Conservation (phyloP, 1,284 basidiomycete species). For the Leccinum holopus region DNA sequence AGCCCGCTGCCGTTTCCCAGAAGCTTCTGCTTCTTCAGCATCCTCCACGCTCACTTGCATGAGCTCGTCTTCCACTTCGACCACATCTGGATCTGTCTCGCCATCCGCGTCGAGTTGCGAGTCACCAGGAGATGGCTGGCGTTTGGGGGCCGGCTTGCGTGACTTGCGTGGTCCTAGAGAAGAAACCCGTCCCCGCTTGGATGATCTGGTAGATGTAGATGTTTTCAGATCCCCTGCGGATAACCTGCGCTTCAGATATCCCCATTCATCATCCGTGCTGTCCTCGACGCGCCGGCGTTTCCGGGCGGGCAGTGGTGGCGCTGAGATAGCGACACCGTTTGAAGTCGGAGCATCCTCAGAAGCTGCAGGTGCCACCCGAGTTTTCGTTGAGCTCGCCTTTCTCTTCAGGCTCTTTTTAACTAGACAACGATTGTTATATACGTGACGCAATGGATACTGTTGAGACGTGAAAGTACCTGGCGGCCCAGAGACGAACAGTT, state of each 20-base stretch:
- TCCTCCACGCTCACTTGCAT: slow-evolving; percentile 30
- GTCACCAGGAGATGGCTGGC: slow-evolving; percentile 28
- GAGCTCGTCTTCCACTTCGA: slow-evolving; percentile 35
- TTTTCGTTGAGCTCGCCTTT: slow-evolving; percentile 15
- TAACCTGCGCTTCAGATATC: slow-evolving; percentile 6
- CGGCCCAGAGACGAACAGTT: slow-evolving; percentile 54
- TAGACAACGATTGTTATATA: slow-evolving; percentile 14
- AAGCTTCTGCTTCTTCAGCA: slow-evolving; percentile 14
- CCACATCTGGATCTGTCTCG: slow-evolving; percentile 33
- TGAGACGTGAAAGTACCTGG: slow-evolving; percentile 43
- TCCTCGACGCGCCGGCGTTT: slow-evolving; percentile 27
- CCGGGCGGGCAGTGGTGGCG: slow-evolving; percentile 19
- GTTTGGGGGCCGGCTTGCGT: slow-evolving; percentile 9
- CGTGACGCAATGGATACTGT: neutral
- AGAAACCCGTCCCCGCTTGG: slow-evolving; percentile 29
- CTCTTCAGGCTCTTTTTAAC: slow-evolving; percentile 25
- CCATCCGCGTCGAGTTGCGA: slow-evolving; percentile 37
- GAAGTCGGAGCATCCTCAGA: slow-evolving; percentile 11
- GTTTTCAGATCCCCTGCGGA: slow-evolving; percentile 16
- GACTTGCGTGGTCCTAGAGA: slow-evolving; percentile 28
- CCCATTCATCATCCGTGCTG: slow-evolving; percentile 8
- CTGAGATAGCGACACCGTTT: slow-evolving; percentile 18
- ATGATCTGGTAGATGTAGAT: slow-evolving; percentile 6
- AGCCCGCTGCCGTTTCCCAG: neutral
- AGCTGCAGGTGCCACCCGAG: slow-evolving; percentile 4